Evolutionary conservation across 2,329 filamentous ascomycete genomes (phyloP).

Genomic region (Beauveria brongniartii): DNA sequence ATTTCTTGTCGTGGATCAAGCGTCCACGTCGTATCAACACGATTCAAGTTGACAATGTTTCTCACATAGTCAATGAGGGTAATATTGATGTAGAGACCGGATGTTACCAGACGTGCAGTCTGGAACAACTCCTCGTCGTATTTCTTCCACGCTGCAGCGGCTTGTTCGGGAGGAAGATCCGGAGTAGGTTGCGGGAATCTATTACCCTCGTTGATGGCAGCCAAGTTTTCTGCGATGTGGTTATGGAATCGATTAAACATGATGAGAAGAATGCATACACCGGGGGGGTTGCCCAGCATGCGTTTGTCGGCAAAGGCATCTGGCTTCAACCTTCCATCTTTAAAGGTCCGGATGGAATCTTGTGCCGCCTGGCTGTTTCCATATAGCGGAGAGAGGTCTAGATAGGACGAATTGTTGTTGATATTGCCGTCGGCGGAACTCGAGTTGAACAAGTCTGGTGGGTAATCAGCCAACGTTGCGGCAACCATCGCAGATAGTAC

Average conservation of each 20-base stretch:
- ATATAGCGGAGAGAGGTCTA: conserved; percentile 65
- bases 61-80: conserved; percentile 71
- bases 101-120: conserved; percentile 66
- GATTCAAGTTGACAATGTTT: conserved; percentile 58
- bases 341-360: conserved; percentile 59
- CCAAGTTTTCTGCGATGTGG: conserved; percentile 69
- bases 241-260: conserved; percentile 88
- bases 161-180: conserved; percentile 39
- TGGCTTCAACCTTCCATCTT: conserved; percentile 63
- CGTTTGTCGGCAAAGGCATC: conserved; percentile 66
- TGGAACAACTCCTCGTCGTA: conserved; percentile 75
- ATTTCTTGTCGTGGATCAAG: conserved; percentile 68
- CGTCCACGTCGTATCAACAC: conserved; percentile 65
- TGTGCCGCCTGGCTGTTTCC: conserved; percentile 61
- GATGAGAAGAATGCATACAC: conserved; percentile 61
- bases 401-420: conserved; percentile 62
- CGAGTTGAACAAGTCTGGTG: conserved; percentile 61
- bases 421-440: conserved; percentile 50
- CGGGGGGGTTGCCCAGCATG: conserved; percentile 62
- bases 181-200: conserved; percentile 62
- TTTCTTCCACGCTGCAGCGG: conserved; percentile 51
- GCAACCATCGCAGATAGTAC: conserved; percentile 10
- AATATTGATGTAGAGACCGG: conserved; percentile 71
- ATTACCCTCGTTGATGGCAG: conserved; percentile 75
- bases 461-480: not conserved